Evolutionary conservation across 169 alveolate genomes (phyloP).

Genomic region (Cryptosporidium meleagridis): DNA sequence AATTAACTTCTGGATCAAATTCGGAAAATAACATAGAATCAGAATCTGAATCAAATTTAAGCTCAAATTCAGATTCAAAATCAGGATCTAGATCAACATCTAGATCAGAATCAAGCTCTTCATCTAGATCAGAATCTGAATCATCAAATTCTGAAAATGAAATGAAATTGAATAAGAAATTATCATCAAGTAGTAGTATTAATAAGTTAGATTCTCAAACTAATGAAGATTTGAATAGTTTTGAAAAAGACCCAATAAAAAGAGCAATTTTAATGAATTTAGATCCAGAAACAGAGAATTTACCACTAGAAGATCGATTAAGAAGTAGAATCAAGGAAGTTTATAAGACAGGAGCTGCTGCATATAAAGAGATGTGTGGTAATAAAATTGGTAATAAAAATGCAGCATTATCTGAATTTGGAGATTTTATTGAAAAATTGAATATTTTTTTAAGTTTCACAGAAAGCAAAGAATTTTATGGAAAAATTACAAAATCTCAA

Average conservation of each 20-base stretch:
- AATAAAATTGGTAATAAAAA: background rate
- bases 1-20: background rate
- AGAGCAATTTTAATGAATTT: slow-evolving; percentile 47
- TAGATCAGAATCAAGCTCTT: background rate
- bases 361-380: slow-evolving; percentile 32
- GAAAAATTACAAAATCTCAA: background rate
- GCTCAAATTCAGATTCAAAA: background rate
- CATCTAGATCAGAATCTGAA: background rate
- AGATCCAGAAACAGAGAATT: slow-evolving; percentile 19
- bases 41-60: background rate
- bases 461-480: slow-evolving; percentile 38
- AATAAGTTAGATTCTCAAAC: background rate
- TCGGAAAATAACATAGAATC: background rate
- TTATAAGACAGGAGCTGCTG: slow-evolving; percentile 26
- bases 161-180: background rate
- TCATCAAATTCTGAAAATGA: background rate
- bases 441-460: slow-evolving; percentile 47
- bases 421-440: slow-evolving; percentile 49
- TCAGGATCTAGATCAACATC: background rate
- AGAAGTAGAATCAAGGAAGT: slow-evolving; percentile 22
- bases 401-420: slow-evolving; percentile 29
- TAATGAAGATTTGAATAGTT: background rate
- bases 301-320: slow-evolving; percentile 39
- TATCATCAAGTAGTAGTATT: background rate
- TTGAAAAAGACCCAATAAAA: slow-evolving; percentile 30